Conservation (phyloP, 805 yeast genomes). For the Saccharomycopsis vini region DNA sequence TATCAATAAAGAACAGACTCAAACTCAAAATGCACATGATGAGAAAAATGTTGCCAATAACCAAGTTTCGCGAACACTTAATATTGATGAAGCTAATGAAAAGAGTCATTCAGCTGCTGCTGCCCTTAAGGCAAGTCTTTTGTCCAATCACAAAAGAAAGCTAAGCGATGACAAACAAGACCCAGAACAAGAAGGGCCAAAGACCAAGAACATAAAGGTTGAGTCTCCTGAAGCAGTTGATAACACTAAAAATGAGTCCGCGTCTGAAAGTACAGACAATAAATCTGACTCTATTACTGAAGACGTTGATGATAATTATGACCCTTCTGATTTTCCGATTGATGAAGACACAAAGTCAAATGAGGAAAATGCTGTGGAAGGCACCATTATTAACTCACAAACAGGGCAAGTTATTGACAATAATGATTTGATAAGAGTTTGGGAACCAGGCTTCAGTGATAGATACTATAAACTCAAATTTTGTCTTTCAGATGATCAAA, state of each 20-base stretch:
- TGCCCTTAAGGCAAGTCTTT: slow-evolving; percentile 30
- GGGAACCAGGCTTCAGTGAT: slow-evolving; percentile 81
- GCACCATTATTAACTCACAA: slow-evolving; percentile 12
- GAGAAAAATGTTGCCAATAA: slow-evolving; percentile 12
- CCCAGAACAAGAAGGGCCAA: too few species aligned
- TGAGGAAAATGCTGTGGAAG: slow-evolving; percentile 18
- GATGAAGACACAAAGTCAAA: background rate
- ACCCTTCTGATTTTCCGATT: background rate
- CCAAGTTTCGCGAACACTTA: too few species aligned
- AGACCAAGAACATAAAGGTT: too few species aligned
- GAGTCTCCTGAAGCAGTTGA: too few species aligned
- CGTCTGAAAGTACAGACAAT: background rate
- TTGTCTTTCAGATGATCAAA: slow-evolving; percentile 46
- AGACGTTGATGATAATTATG: background rate
- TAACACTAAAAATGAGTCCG: background rate
- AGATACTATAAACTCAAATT: slow-evolving; percentile 79
- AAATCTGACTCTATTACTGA: background rate
- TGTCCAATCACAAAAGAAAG: slow-evolving; percentile 19
- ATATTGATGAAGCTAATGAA: slow-evolving; percentile 30
- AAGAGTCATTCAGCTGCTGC: slow-evolving; percentile 34
- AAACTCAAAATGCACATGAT: slow-evolving; percentile 11
- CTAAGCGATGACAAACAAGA: too few species aligned
- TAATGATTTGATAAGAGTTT: slow-evolving; percentile 50
- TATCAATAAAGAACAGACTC: too few species aligned
- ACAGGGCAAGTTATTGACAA: slow-evolving; percentile 19